Percentiles rank a stretch among this genome's conserved stretches.
These are phyloP conservation scores for Powellomyces hirtus DNA, from an alignment of 192 early-diverging fungal genomes.

Conservation along the genomic window DNA sequence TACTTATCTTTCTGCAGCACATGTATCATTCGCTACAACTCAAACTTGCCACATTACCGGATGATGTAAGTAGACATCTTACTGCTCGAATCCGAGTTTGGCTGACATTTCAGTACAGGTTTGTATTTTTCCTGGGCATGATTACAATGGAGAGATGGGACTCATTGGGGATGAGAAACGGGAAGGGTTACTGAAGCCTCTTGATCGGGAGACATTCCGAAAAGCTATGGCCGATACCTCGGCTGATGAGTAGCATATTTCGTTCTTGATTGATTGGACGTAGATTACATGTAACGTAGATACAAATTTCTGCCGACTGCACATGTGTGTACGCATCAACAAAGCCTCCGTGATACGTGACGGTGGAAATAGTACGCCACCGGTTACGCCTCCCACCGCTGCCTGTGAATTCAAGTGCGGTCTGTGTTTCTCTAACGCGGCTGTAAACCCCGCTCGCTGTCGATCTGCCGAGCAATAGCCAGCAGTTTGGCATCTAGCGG, in stretches of 20 bases:
- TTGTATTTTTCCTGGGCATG: conserved; percentile 87
- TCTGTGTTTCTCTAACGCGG: too few species aligned
- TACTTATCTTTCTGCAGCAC: not conserved
- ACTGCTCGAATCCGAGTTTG: not conserved
- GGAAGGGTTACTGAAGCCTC: conserved; percentile 23
- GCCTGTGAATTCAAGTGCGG: not conserved
- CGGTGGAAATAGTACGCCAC: too few species aligned
- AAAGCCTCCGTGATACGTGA: too few species aligned
- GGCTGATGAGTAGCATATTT: not conserved
- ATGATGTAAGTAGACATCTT: conserved; percentile 15
- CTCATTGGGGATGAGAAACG: conserved; percentile 66
- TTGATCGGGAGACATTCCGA: not conserved
- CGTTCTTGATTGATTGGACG: not conserved
- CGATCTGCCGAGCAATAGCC: too few species aligned
- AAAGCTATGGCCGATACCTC: not conserved
- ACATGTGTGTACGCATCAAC: too few species aligned
- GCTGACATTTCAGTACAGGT: conserved; percentile 38
- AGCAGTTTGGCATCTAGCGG: too few species aligned
- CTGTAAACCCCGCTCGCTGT: too few species aligned
- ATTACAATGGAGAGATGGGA: conserved; percentile 81
- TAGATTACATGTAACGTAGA: not conserved
- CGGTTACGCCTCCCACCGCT: not conserved
- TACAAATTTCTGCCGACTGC: not conserved
- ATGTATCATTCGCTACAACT: conserved; percentile 73
- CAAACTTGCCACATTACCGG: conserved; percentile 55